A percentile compares a stretch with the other conserved stretches of the same genome.
Evolutionary conservation across 176 grass and related monocot species (phyloP).

Genomic region (Secale cereale): DNA sequence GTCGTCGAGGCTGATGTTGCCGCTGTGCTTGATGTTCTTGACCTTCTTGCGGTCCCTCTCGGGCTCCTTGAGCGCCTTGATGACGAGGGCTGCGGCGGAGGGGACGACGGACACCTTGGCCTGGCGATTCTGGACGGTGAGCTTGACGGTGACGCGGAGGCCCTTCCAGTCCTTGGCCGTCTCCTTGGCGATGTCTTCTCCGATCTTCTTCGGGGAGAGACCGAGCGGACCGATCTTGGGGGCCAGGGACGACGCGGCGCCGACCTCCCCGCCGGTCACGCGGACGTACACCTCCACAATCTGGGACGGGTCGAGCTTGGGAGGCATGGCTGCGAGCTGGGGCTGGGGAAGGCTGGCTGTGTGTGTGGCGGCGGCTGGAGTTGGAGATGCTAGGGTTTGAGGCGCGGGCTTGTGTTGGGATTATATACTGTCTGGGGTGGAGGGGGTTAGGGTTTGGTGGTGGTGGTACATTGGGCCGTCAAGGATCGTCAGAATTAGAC

Average conservation of each 20-base stretch:
- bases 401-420: not conserved
- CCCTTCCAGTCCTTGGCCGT: constrained; percentile 90
- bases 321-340: constrained; percentile 47
- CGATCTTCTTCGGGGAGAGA: constrained; percentile 78
- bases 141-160: constrained; percentile 81
- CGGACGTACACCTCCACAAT: constrained; percentile 64
- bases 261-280: constrained; percentile 69
- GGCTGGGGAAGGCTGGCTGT: not conserved
- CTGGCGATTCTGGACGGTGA: constrained; percentile 80
- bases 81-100: constrained; percentile 77
- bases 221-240: constrained; percentile 79
- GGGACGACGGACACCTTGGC: constrained; percentile 74
- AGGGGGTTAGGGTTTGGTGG: not conserved
- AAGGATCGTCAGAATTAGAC: not conserved
- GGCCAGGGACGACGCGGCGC: constrained; percentile 65
- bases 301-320: constrained; percentile 69
- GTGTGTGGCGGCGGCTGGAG: not conserved
- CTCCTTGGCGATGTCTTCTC: constrained; percentile 86
- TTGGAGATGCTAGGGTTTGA: constrained; percentile 24
- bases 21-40: constrained; percentile 74
- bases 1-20: constrained; percentile 76
- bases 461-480: not conserved
- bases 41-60: constrained; percentile 86
- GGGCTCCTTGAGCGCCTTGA: constrained; percentile 75
- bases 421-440: not conserved